These are phyloP conservation scores for Xylaria nigripes DNA, from an alignment of 495 filamentous ascomycete species.

Conservation along the genomic window DNA sequence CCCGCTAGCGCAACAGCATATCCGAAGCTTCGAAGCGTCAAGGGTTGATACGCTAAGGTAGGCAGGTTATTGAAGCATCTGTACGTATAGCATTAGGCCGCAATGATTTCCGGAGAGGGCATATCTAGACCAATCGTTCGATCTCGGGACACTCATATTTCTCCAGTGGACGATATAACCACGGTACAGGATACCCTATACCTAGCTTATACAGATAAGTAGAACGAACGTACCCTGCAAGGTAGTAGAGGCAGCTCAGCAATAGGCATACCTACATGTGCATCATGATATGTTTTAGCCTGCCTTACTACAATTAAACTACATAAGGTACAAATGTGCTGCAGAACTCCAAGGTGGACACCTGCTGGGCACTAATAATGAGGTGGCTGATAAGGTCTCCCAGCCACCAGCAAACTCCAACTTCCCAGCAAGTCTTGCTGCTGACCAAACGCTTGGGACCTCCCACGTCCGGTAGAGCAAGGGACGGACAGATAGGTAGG, in stretches of 20 bases:
- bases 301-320: background rate
- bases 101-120: background rate
- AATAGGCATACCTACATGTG: background rate
- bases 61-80: background rate
- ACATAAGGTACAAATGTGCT: background rate
- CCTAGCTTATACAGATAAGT: background rate
- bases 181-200: background rate
- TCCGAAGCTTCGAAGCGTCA: background rate
- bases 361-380: background rate
- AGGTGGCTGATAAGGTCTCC: slow-evolving; percentile 10
- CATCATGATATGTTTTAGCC: background rate
- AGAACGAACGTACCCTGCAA: too few relatives aligned
- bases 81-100: background rate
- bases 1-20: background rate
- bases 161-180: background rate
- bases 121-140: background rate
- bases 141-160: background rate
- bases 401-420: slow-evolving; percentile 6
- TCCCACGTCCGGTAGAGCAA: background rate
- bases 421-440: background rate
- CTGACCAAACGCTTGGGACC: slow-evolving; percentile 4
- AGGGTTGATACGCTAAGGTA: background rate
- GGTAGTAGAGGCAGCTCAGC: too few relatives aligned
- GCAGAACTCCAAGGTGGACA: background rate
- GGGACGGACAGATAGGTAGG: slow-evolving; percentile 2